Percentiles rank a stretch among this genome's conserved stretches.
phyloP scores from a whole-genome alignment of 2,329 filamentous ascomycete genomes.

The Didymella exigua region DNA sequence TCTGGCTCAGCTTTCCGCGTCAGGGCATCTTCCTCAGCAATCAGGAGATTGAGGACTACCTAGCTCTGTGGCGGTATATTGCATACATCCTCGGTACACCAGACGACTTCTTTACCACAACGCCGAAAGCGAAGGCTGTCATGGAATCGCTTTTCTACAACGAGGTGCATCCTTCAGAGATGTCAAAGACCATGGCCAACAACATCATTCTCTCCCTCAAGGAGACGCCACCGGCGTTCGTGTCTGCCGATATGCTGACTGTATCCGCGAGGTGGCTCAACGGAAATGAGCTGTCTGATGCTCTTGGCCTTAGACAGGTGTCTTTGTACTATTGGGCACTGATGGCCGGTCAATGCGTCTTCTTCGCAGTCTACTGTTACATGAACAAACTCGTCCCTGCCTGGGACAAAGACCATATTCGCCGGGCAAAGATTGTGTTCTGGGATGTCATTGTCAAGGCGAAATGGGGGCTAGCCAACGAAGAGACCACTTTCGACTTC shows the following conservation, averaged over 20 bases:
- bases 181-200: slow-evolving; percentile 69
- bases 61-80: slow-evolving; percentile 77
- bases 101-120: slow-evolving; percentile 62
- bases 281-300: slow-evolving; percentile 65
- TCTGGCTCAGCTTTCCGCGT: slow-evolving; percentile 72
- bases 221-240: slow-evolving; percentile 67
- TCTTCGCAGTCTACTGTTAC: slow-evolving; percentile 65
- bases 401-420: slow-evolving; percentile 60
- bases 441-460: slow-evolving; percentile 68
- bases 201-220: slow-evolving; percentile 76
- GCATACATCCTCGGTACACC: slow-evolving; percentile 74
- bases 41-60: slow-evolving; percentile 70
- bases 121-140: slow-evolving; percentile 61
- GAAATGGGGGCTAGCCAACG: slow-evolving; percentile 66
- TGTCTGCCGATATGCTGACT: slow-evolving; percentile 69
- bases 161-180: slow-evolving; percentile 69
- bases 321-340: slow-evolving; percentile 64
- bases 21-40: slow-evolving; percentile 71
- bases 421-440: slow-evolving; percentile 57
- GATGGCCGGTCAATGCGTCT: slow-evolving; percentile 68
- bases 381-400: slow-evolving; percentile 56
- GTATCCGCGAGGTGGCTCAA: slow-evolving; percentile 74
- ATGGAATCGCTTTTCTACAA: slow-evolving; percentile 71
- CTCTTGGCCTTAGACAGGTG: slow-evolving; percentile 64
- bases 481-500: slow-evolving; percentile 70